Conservation (phyloP, 1,139 yeast species). For the Hansenula sp. region DNA sequence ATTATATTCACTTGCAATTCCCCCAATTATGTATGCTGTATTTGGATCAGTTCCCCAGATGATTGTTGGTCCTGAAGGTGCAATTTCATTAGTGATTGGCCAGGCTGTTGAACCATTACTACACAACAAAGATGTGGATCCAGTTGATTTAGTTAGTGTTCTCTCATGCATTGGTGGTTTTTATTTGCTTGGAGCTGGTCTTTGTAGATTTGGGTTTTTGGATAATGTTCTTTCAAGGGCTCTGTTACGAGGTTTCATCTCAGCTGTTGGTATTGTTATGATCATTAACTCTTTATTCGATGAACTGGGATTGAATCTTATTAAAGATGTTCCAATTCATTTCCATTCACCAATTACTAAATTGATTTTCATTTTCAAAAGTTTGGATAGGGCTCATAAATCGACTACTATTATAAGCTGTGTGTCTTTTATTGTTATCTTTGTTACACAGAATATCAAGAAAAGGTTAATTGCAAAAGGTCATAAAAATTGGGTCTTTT, state of each 20-base stretch:
- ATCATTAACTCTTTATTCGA: conserved; percentile 71
- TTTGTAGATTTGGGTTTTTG: conserved; percentile 80
- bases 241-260: conserved; percentile 80
- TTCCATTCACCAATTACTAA: conserved; percentile 79
- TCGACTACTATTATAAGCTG: conserved; percentile 54
- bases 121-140: conserved; percentile 46
- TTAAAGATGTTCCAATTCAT: conserved; percentile 44
- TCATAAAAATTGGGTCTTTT: conserved; percentile 31
- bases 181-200: conserved; percentile 69
- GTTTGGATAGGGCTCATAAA: conserved; percentile 39
- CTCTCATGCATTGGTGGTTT: conserved; percentile 79
- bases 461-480: conserved; percentile 27
- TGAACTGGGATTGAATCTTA: conserved; percentile 58
- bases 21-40: conserved; percentile 78
- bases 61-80: conserved; percentile 97
- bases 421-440: conserved; percentile 40
- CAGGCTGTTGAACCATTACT: conserved; percentile 76
- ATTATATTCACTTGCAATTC: conserved; percentile 71
- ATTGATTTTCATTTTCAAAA: conserved; percentile 47
- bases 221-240: conserved; percentile 86
- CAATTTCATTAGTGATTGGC: conserved; percentile 86
- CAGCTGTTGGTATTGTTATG: conserved; percentile 94
- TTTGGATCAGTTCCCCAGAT: conserved; percentile 94
- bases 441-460: conserved; percentile 42
- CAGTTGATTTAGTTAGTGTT: conserved; percentile 67